Conservation (phyloP, 2,329 filamentous ascomycete genomes). For the Furcasterigmium furcatum region DNA sequence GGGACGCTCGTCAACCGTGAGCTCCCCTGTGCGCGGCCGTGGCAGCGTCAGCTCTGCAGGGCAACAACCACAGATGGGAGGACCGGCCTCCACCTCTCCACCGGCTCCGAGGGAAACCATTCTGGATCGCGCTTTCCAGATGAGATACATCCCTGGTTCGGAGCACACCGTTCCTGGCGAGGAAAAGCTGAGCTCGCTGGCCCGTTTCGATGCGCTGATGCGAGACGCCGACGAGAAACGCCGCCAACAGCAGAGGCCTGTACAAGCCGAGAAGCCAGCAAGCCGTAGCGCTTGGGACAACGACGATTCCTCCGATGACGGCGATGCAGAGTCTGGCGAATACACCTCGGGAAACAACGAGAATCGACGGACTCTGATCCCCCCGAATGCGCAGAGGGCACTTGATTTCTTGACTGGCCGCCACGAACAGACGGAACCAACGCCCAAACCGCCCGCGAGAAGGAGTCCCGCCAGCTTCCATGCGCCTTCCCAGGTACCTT, state of each 20-base stretch:
- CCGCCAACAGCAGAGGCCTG: slow-evolving; percentile 31
- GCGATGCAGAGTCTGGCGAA: slow-evolving; percentile 36
- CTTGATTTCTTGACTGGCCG: slow-evolving; percentile 47
- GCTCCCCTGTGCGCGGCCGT: slow-evolving; percentile 51
- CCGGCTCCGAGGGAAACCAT: slow-evolving; percentile 60
- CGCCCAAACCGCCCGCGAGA: slow-evolving; percentile 30
- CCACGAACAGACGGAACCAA: slow-evolving; percentile 24
- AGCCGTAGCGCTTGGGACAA: slow-evolving; percentile 49
- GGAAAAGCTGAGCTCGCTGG: slow-evolving; percentile 62
- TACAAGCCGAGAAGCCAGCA: slow-evolving; percentile 24
- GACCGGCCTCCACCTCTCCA: slow-evolving; percentile 42
- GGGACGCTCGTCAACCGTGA: slow-evolving; percentile 54
- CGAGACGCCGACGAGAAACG: slow-evolving; percentile 52
- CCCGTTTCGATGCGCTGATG: slow-evolving; percentile 65
- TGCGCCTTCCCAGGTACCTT: slow-evolving; percentile 14
- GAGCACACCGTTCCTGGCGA: slow-evolving; percentile 52
- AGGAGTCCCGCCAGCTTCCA: slow-evolving; percentile 11
- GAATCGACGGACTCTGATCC: slow-evolving; percentile 31
- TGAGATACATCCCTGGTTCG: slow-evolving; percentile 60
- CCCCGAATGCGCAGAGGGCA: slow-evolving; percentile 44
- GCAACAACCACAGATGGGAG: slow-evolving; percentile 25
- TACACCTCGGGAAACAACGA: slow-evolving; percentile 30
- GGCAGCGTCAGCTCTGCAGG: slow-evolving; percentile 52
- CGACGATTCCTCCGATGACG: slow-evolving; percentile 40
- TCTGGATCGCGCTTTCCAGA: slow-evolving; percentile 62